Evolutionary conservation across 371 early-diverging fungal genomes (phyloP).

Genomic region (Parasitella parasitica): DNA sequence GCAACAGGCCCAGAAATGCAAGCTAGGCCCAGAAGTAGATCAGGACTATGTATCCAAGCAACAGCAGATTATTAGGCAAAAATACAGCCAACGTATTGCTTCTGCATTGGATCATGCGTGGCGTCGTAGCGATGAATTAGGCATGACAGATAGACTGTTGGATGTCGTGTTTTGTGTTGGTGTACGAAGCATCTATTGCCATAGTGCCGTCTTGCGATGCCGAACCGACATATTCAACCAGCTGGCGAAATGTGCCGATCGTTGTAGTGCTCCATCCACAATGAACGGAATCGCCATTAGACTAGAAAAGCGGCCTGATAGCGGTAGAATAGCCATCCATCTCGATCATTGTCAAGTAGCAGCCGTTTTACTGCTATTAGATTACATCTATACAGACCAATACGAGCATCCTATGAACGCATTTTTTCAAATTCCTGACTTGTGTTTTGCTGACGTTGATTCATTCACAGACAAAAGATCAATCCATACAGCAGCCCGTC

Average conservation of each 20-base stretch:
- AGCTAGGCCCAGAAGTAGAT: background rate
- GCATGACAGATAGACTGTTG: conserved; percentile 19
- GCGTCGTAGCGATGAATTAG: conserved; percentile 3
- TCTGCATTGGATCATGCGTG: conserved; percentile 15
- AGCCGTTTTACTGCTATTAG: conserved; percentile 29
- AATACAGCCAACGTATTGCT: conserved; percentile 1
- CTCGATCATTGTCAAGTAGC: conserved; percentile 19
- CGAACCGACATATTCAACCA: conserved; percentile 27
- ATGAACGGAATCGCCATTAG: conserved; percentile 1
- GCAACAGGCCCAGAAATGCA: background rate
- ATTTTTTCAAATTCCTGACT: conserved; percentile 17
- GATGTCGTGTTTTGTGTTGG: conserved; percentile 45
- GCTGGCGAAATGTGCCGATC: conserved; percentile 6
- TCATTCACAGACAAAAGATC: background rate
- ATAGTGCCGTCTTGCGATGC: conserved; percentile 28
- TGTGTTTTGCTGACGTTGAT: conserved; percentile 4
- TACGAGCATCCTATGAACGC: conserved; percentile 39
- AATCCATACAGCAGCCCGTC: background rate
- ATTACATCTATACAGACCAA: conserved; percentile 39
- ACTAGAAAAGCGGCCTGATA: background rate
- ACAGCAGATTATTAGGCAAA: background rate
- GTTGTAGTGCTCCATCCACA: background rate
- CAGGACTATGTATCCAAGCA: background rate
- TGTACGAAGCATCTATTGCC: conserved; percentile 46
- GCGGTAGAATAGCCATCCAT: conserved; percentile 12